Evolutionary conservation across 139 green algal species (phyloP), one percentile per base, ranked within the genome.

Genomic region (Chlamydomonas sp.): DNA sequence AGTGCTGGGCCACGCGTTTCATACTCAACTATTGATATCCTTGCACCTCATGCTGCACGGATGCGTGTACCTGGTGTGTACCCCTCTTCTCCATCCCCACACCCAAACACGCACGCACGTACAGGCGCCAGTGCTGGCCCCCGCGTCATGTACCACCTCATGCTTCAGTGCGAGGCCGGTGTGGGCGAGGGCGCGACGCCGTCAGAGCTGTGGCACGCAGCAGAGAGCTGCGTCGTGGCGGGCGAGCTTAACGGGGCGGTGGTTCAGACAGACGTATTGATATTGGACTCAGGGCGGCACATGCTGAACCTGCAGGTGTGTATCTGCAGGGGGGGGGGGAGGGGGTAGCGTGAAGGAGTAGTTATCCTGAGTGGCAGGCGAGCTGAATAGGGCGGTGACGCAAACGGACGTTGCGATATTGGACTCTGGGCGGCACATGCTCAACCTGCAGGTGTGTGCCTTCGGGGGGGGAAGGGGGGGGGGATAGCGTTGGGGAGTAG

Each of bases 401-500:
- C 34, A 43, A 10, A 49, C 60, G 31, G 26, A 47, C 20, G 22
- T 48, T 13, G n/a, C 48, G 10, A 68, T 68, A 13, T 48, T 68
- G 34, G 60, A 68, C 34, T 49, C 60, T 49, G 34, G 31, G 10
- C 30, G 60, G 24, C 48, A 30, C 24, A 47, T 28, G 22, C 28
- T 10, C 26, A 68, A 68, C 34, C 26, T 68, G 31, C 60, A 68
- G 60, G 60, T 68, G n/a, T 10, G 60, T 49, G 39, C 48, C 31
- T 26, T 13, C 16, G 20, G 43, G 20, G 20, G 43, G 43, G 20
- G 13, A n/a, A n/a, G n/a, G 43, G 43, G 20, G 43, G 20, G 43
- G 16, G 16, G 13, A 20, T 26, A 20, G 43, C 20, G 43, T 54
- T 13, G 20, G 13, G 13, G 43, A 54, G 13, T 54, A 20, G 20